phyloP scores from a whole-genome alignment of 495 filamentous ascomycete species.

The Daldinia bambusicola region DNA sequence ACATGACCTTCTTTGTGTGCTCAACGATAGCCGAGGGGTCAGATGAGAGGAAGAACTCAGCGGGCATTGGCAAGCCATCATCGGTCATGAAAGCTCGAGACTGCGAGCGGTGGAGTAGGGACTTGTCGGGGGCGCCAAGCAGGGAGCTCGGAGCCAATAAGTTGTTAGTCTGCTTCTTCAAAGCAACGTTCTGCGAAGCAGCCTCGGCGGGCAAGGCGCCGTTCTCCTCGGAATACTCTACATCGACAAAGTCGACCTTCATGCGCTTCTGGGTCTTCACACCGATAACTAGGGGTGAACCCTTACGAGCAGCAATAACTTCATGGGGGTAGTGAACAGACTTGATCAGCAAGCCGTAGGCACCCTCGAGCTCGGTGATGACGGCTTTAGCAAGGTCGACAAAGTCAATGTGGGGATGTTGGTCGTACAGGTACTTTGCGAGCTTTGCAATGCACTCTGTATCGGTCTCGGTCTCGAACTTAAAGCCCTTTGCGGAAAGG shows the following conservation, averaged over 20 bases:
- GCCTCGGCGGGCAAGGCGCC: conserved; percentile 88
- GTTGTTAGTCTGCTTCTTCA: conserved; percentile 78
- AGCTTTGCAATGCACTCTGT: conserved; percentile 99
- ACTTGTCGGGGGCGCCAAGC: conserved; percentile 93
- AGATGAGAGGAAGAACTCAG: conserved; percentile 98
- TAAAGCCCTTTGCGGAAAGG: conserved; percentile 92
- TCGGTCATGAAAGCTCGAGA: conserved; percentile 98
- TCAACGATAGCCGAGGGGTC: conserved; percentile 98
- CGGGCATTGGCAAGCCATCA: conserved; percentile 95
- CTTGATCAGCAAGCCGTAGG: conserved; percentile 95
- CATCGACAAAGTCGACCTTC: conserved; percentile 99
- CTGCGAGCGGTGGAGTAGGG: conserved; percentile 95
- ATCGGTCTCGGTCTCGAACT: conserved; percentile 98
- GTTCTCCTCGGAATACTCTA: conserved; percentile 89
- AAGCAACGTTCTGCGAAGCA: conserved; percentile 93
- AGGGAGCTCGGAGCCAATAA: conserved; percentile 73
- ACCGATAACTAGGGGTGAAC: conserved; percentile 94
- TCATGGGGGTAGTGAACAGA: conserved; percentile 99
- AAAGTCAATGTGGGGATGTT: conserved; percentile 94
- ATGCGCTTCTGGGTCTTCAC: conserved; percentile 96
- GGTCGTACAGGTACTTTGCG: conserved; percentile 96
- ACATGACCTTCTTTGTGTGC: conserved; percentile 99
- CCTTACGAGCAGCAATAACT: conserved; percentile 96
- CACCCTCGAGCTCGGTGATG: conserved; percentile 97
- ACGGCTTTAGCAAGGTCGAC: conserved; percentile 95